Evolutionary conservation across 1,284 basidiomycete species (phyloP), one percentile per base, ranked within the genome.

Genomic region (Ustilago loliicola): DNA sequence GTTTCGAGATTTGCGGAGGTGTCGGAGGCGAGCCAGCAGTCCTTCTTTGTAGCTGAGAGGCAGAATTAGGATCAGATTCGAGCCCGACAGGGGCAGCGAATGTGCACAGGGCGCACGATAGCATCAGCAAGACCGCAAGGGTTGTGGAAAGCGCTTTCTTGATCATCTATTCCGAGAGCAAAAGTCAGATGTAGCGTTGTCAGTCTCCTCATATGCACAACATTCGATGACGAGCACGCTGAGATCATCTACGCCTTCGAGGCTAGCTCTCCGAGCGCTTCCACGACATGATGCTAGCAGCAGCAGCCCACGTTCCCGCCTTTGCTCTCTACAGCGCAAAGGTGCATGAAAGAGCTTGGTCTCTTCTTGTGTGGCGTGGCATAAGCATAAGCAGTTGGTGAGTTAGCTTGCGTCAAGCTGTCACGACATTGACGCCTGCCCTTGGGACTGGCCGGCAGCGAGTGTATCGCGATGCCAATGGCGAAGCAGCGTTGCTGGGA

Each of bases 311-410:
- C n/a, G n/a, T n/a, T n/a, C n/a, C n/a, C n/a, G n/a, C n/a, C n/a
- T n/a, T n/a, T n/a, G n/a, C n/a, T n/a, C n/a, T n/a, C n/a, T n/a
- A n/a, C n/a, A n/a, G n/a, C n/a, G n/a, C n/a, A n/a, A n/a, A 78
- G 59, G 38, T 71, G 72, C 65, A 78, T 75, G 72, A 78, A 74
- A 38, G 76, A 75, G 36, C 64, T 61, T 2, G 76, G 40, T 0
- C 72, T 60, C 62, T 78, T 78, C 68, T 72, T 78, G 58, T 54
- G 52, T 25, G 76, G 76, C 10, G 76, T 78, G 23, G 45, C 58
- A 29, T 71, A 59, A 17, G 68, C 72, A 3, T 67, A 71, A 21
- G 59, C 65, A 29, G 56, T 27, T 13, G 75, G 75, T 11, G 75
- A 73, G 50, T 71, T 74, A 38, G 72, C 71, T 40, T 71, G 68